These are phyloP conservation scores for Exobasidium cylindrosporum DNA, from an alignment of 1,284 basidiomycete species.

Conservation along the genomic window DNA sequence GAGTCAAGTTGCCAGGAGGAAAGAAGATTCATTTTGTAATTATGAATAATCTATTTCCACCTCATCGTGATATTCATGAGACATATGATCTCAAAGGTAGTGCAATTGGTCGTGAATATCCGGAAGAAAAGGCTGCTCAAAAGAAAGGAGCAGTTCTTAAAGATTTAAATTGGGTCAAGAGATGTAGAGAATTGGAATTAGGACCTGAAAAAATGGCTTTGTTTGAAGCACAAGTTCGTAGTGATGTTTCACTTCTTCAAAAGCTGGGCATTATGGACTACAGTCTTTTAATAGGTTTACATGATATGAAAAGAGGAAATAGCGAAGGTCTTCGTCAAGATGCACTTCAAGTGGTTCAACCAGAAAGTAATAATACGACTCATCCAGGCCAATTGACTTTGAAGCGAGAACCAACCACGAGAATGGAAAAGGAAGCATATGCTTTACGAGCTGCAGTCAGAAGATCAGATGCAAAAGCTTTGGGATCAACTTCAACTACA, in stretches of 20 bases:
- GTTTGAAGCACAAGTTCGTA: constrained; percentile 79
- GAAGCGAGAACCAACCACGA: constrained; percentile 23
- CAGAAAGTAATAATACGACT: constrained; percentile 55
- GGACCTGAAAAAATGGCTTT: constrained; percentile 91
- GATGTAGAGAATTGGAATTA: constrained; percentile 73
- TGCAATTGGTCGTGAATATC: constrained; percentile 81
- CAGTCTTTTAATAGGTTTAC: constrained; percentile 86
- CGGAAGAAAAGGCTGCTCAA: constrained; percentile 74
- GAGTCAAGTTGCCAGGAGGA: constrained; percentile 90
- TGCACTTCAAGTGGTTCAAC: constrained; percentile 86
- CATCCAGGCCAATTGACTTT: not conserved
- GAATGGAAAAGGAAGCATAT: constrained; percentile 63
- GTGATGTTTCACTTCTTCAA: constrained; percentile 83
- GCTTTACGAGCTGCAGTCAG: constrained; percentile 65
- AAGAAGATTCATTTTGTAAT: constrained; percentile 98
- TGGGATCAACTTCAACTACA: constrained; percentile 63
- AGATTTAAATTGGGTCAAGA: constrained; percentile 92
- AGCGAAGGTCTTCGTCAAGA: constrained; percentile 83
- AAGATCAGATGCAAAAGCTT: constrained; percentile 72
- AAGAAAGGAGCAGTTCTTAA: constrained; percentile 88
- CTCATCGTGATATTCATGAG: constrained; percentile 95
- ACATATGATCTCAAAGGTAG: constrained; percentile 96
- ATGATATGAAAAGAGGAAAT: constrained; percentile 86
- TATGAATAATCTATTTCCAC: constrained; percentile 99
- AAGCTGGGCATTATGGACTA: constrained; percentile 92